These are phyloP conservation scores for Fraxinus cuspidata DNA, from an alignment of 257 asterid species.

Conservation along the genomic window DNA sequence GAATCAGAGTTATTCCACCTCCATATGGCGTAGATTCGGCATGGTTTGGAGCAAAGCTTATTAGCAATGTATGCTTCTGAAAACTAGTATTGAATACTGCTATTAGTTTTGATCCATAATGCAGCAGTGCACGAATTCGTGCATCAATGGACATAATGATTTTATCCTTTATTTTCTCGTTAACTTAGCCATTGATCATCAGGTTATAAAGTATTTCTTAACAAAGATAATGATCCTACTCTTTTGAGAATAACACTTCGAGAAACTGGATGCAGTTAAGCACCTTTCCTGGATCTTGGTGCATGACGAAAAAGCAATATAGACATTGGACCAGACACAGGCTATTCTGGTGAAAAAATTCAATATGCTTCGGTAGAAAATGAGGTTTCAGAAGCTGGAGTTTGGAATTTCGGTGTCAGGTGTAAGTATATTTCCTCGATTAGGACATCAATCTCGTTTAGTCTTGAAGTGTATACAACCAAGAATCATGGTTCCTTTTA, in stretches of 20 bases:
- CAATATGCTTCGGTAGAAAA: background rate
- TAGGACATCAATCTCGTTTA: too few species aligned
- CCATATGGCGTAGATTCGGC: conserved; percentile 87
- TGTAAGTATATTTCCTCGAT: background rate
- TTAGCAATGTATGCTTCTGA: conserved; percentile 73
- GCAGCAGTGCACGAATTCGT: background rate
- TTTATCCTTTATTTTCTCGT: background rate
- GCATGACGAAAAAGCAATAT: too few species aligned
- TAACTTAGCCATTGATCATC: background rate
- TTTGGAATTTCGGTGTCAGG: background rate
- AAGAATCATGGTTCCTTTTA: background rate
- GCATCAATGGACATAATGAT: background rate
- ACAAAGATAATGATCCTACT: background rate
- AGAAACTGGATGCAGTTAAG: conserved; percentile 56
- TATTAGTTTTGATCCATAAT: conserved; percentile 2
- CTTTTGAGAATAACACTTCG: background rate
- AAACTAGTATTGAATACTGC: conserved; percentile 2
- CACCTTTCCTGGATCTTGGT: conserved; percentile 73
- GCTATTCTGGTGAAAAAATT: conserved; percentile 22
- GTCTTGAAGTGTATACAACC: background rate
- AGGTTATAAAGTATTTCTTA: background rate
- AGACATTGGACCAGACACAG: too few species aligned
- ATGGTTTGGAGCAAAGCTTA: conserved; percentile 92
- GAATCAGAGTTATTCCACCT: conserved; percentile 80
- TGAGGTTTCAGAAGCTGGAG: background rate